Conservation (phyloP, 78 protist species). For the Dictyostelium purpureum region DNA sequence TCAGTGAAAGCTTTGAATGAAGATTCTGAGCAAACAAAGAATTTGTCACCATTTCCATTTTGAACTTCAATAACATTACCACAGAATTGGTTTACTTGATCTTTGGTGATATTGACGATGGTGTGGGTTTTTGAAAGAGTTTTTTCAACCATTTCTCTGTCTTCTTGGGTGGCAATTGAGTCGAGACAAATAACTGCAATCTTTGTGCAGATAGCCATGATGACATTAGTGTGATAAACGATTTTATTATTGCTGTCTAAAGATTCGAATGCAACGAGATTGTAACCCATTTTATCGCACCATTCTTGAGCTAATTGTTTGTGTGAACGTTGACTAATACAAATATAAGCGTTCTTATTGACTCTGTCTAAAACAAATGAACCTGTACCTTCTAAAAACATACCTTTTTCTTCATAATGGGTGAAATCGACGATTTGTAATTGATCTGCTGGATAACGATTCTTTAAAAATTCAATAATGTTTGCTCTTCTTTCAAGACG, state of each 20-base stretch:
- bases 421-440: constrained; percentile 14
- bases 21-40: constrained; percentile 48
- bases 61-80: constrained; percentile 84
- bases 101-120: constrained; percentile 58
- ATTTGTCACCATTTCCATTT: background rate
- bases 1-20: constrained; percentile 73
- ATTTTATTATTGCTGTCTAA: constrained; percentile 18
- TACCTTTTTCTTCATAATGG: background rate
- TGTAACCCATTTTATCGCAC: constrained; percentile 35
- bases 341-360: constrained; percentile 50
- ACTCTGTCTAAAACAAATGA: constrained; percentile 74
- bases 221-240: constrained; percentile 75
- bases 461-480: constrained; percentile 33
- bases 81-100: constrained; percentile 74
- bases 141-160: background rate
- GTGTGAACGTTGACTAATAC: constrained; percentile 44
- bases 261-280: constrained; percentile 11
- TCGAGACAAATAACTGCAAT: constrained; percentile 46
- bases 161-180: background rate
- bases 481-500: constrained; percentile 46
- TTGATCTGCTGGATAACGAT: background rate
- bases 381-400: constrained; percentile 70
- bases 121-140: constrained; percentile 40
- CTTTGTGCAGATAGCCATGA: constrained; percentile 61
- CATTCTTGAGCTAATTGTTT: constrained; percentile 24